Percentiles rank a stretch among this genome's conserved stretches.
These are phyloP conservation scores for Talaromyces marneffei DNA, from an alignment of 2,329 filamentous ascomycete genomes.

Conservation along the genomic window DNA sequence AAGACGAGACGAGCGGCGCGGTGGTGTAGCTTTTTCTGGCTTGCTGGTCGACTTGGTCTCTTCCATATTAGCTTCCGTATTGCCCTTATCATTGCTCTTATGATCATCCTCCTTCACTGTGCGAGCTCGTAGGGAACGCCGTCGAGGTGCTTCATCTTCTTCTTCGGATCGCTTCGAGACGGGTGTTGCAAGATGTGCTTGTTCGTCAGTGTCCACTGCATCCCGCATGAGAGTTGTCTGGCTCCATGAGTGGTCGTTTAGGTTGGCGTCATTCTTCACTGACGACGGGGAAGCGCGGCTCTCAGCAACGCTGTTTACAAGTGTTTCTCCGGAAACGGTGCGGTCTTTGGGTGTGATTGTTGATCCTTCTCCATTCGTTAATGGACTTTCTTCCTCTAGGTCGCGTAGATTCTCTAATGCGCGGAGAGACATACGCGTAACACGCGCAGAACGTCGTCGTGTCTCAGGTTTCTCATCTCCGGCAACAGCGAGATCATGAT, in stretches of 20 bases:
- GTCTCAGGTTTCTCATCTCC: constrained; percentile 28
- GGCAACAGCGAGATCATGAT: constrained; percentile 30
- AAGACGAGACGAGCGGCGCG: constrained; percentile 41
- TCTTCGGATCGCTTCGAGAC: constrained; percentile 32
- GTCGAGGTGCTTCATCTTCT: constrained; percentile 22
- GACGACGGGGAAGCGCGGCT: constrained; percentile 32
- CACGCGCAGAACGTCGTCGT: constrained; percentile 34
- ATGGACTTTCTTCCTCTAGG: constrained; percentile 20
- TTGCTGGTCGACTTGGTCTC: constrained; percentile 20
- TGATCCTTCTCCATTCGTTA: constrained; percentile 16
- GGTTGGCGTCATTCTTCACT: constrained; percentile 37
- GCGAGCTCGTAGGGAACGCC: constrained; percentile 28
- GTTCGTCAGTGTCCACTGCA: constrained; percentile 20
- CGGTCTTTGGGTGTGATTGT: constrained; percentile 24
- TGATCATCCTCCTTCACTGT: constrained; percentile 25
- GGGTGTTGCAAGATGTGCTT: constrained; percentile 30
- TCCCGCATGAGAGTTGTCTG: constrained; percentile 21
- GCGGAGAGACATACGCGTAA: constrained; percentile 35
- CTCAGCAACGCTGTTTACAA: constrained; percentile 36
- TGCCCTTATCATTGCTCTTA: neutral
- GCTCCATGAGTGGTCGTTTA: constrained; percentile 33
- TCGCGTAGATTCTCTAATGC: constrained; percentile 26
- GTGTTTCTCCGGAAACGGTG: constrained; percentile 26
- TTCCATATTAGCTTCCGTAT: neutral
- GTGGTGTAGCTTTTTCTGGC: constrained; percentile 18